Base-by-base conservation (phyloP, 257 asterid genomes). In the Petunia secreta region DNA sequence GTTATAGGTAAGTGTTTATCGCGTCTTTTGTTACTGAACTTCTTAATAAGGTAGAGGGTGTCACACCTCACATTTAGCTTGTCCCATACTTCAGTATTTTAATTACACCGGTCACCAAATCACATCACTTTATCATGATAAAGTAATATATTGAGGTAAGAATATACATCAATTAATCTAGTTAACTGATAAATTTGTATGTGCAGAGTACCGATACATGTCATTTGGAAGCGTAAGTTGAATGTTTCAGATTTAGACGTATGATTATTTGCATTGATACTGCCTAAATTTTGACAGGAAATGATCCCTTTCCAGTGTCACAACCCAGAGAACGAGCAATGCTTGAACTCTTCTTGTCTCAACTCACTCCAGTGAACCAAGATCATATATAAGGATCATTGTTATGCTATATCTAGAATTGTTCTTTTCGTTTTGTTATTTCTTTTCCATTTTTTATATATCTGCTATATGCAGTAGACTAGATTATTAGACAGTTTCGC, bases 291-390 rank as follows among this genome's bases (percentile, higher is more conserved):
- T 53, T 69, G 79, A 55, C 86, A 87, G 93, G 82, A 43, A 84
- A 53, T 10, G 91, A 88, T 82, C 88, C 92, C 1, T 91, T 88
- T 77, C 92, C 92, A 0, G 82, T 74, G 34, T 10, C 89, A 8
- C 95, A 85, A 75, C 95, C 93, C 7, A 87, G 97, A 83, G 97
- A 93, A 82, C 78, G 89, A 76, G 95, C 94, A 1, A 87, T 92
- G 6, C 90, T 90, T 75, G 95, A 93, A 57, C 88, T 89, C 81
- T 90, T 85, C 73, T 83, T 90, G 46, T 91, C 97, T 46, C 95
- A 87, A 75, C 91, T 93, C 60, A 85, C 90, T 1, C 94, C 95
- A 4, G 90, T 83, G 60, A 77, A 85, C 84, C 91, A 83, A 77
- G 87, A 87, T 67, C 89, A 75, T 64, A 63, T 87, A 15, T 85